phyloP scores from a whole-genome alignment of 805 yeast genomes.

The Clavispora vitiphila region DNA sequence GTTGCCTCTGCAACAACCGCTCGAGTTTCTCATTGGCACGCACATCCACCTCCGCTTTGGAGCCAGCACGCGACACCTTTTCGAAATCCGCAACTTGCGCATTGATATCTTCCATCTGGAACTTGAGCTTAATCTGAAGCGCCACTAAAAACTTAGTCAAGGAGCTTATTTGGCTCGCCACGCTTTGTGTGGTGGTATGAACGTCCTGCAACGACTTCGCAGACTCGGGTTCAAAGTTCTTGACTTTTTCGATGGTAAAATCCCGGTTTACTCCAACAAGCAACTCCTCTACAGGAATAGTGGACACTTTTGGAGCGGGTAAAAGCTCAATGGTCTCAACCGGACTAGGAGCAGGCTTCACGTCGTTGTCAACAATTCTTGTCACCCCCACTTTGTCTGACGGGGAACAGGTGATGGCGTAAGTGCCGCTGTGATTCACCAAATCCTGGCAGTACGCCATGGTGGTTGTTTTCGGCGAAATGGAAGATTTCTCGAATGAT shows the following conservation, averaged over 20 bases:
- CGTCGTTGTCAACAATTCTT: neutral
- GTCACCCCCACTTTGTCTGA: neutral
- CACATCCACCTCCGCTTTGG: neutral
- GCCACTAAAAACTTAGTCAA: constrained; percentile 12
- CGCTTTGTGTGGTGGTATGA: constrained; percentile 3
- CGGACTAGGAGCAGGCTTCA: neutral
- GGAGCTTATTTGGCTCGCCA: constrained; percentile 4
- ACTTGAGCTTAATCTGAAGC: constrained; percentile 8
- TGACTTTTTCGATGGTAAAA: neutral
- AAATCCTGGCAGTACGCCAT: constrained; percentile 20
- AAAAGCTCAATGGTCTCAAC: neutral
- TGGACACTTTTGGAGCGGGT: neutral
- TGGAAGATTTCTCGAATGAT: constrained; percentile 1
- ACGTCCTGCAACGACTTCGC: constrained; percentile 2
- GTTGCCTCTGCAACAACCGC: constrained; percentile 17
- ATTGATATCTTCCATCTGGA: constrained; percentile 17
- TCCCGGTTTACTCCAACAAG: neutral
- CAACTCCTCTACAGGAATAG: neutral
- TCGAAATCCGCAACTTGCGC: neutral
- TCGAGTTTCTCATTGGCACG: constrained; percentile 10
- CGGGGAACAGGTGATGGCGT: constrained; percentile 16
- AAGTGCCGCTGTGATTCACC: constrained; percentile 25
- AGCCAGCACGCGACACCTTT: neutral
- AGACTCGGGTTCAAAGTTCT: neutral
- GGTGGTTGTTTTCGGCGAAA: constrained; percentile 3